Conservation (phyloP, 768 basidiomycete species). For the Pleurotus pulmonarius region DNA sequence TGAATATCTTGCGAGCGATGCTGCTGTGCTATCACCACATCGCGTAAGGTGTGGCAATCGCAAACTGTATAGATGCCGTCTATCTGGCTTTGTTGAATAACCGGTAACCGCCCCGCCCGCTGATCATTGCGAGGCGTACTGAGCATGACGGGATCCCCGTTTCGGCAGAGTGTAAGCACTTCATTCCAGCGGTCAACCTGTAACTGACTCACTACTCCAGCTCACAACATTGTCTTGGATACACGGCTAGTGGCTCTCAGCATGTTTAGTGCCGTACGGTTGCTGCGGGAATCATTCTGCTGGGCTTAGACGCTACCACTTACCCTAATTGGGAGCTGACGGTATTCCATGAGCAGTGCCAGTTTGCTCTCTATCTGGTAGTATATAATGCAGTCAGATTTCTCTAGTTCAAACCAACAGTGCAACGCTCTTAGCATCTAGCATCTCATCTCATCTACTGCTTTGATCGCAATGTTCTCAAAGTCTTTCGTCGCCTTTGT, state of each 20-base stretch:
- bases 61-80: no score
- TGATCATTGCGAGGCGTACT: no score
- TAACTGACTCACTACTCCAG: slow-evolving; percentile 1
- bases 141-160: no score
- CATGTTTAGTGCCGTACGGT: slow-evolving; percentile 8
- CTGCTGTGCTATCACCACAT: no score
- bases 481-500: slow-evolving; percentile 7
- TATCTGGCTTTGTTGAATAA: no score
- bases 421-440: slow-evolving; percentile 6
- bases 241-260: background rate
- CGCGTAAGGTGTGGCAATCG: no score
- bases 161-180: background rate
- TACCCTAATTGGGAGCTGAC: background rate
- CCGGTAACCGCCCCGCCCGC: no score
- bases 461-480: slow-evolving; percentile 8
- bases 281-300: background rate
- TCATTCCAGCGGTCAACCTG: slow-evolving; percentile 2
- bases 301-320: background rate
- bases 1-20: no score
- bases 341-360: slow-evolving; percentile 4
- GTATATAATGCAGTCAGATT: background rate
- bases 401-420: slow-evolving; percentile 3
- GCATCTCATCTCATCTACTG: background rate
- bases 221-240: slow-evolving; percentile 8
- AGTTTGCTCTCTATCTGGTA: background rate